Percentiles rank a stretch among this genome's conserved stretches.
Evolutionary conservation across 108 stramenopile genomes (phyloP).

Genomic region (Epithemia pelagica): DNA sequence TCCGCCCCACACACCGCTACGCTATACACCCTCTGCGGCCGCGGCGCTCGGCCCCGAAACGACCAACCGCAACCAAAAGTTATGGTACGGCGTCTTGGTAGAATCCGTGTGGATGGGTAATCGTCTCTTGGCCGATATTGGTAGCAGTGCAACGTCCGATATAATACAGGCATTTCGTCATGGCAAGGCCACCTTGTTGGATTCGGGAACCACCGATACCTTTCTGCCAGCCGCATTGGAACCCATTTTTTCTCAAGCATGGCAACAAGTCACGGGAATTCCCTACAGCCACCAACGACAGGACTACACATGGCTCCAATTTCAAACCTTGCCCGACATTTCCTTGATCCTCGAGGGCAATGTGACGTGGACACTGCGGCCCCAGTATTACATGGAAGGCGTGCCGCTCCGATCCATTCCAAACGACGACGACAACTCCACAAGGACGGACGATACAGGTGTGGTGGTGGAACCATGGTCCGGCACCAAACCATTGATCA

Average conservation of each 20-base stretch:
- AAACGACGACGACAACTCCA: neutral
- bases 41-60: constrained; percentile 3
- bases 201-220: constrained; percentile 94
- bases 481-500: constrained; percentile 40
- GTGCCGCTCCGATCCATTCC: constrained; percentile 17
- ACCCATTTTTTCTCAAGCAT: constrained; percentile 49
- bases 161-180: constrained; percentile 35
- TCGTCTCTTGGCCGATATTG: constrained; percentile 17
- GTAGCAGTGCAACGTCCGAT: constrained; percentile 10
- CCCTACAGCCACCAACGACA: constrained; percentile 23
- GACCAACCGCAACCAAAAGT: neutral
- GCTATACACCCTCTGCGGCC: constrained; percentile 35
- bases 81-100: constrained; percentile 50
- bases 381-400: constrained; percentile 66
- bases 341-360: constrained; percentile 45
- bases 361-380: constrained; percentile 29
- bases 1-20: constrained; percentile 44
- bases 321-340: constrained; percentile 42
- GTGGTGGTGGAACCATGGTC: constrained; percentile 21
- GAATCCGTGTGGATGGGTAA: constrained; percentile 43
- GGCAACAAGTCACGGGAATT: constrained; percentile 43
- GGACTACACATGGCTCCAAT: constrained; percentile 43
- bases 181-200: constrained; percentile 92
- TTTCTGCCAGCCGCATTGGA: constrained; percentile 65
- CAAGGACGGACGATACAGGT: neutral